Evolutionary conservation across 805 yeast genomes (phyloP).

Genomic region (Cyberlindnera veronae): DNA sequence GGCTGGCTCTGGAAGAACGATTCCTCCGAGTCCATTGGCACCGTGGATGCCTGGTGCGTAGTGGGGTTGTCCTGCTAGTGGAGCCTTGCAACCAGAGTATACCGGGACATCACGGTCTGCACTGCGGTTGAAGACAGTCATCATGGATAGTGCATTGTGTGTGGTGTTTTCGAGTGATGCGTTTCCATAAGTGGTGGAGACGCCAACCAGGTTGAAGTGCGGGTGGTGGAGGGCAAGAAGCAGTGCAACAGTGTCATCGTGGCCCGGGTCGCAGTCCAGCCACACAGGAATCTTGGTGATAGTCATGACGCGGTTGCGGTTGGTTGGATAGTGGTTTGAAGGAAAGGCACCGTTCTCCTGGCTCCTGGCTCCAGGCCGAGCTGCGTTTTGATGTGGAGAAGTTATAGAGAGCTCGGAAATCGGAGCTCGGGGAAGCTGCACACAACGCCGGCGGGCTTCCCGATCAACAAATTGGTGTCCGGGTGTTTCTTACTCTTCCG

Average conservation of each 20-base stretch:
- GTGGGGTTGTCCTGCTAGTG: constrained; percentile 47
- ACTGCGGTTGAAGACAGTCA: constrained; percentile 49
- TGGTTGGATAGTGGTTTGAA: background rate
- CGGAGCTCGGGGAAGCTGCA: background rate
- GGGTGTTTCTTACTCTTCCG: no score
- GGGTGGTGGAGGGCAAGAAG: constrained; percentile 61
- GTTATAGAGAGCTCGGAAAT: background rate
- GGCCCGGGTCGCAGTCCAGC: constrained; percentile 93
- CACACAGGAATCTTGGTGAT: constrained; percentile 56
- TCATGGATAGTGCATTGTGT: constrained; percentile 59
- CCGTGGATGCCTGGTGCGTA: constrained; percentile 72
- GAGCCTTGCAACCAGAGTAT: constrained; percentile 59
- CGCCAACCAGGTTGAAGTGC: constrained; percentile 32
- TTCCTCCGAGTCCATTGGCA: constrained; percentile 73
- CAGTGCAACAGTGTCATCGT: constrained; percentile 80
- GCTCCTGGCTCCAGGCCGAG: no score
- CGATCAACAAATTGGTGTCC: no score
- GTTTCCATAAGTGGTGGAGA: constrained; percentile 39
- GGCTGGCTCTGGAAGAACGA: constrained; percentile 49
- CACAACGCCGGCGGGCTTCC: background rate
- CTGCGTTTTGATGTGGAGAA: no score
- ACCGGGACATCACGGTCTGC: constrained; percentile 49
- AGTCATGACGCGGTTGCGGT: constrained; percentile 4
- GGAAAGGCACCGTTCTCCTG: no score
- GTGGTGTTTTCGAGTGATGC: constrained; percentile 53